Base-by-base conservation (phyloP, 2,329 filamentous ascomycete species). In the Cladosporium sp. region DNA sequence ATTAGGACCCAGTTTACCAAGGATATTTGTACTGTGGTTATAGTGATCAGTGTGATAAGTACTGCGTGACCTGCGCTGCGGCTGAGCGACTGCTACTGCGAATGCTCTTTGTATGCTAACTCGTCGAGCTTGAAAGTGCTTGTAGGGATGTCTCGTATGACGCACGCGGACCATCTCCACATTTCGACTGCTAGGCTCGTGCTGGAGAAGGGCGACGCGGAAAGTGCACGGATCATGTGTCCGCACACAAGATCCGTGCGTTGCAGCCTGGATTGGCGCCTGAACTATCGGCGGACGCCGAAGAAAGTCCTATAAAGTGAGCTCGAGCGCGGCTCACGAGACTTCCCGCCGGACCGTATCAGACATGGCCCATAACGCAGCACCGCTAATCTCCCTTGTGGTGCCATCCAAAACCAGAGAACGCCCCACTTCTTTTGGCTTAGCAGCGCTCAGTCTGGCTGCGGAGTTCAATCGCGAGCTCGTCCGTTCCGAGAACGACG, bases 221-320 rank as follows among this genome's bases (percentile, higher is more conserved):
- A 34, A 34, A 34, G 30, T 34, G 43, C 43, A 49, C 43, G 43
- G 43, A 49, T 30, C 43, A 20, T 49, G 22, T 49, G 8, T 49
- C 25, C 15, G 30, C 1, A 37, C 47, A 51, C 15, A 37, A 9
- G 47, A 51, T 51, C 30, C 30, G 47, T 51, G 47, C 47, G 47
- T 30, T 15, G 19, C 19, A 15, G 34, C 19, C 47, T 51, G 8
- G 30, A 34, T 34, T 34, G 30, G 3, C 17, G 4, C 19, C 47
- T 20, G 25, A 28, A 37, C n/a, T 37, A 49, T 51, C 19, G 47
- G 47, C 30, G 28, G 37, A 12, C 47, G 30, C 47, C 47, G 47
- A 51, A 51, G 47, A n/a, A 51, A 37, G 30, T 37, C 12, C 47
- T 51, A 51, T 51, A 51, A 37, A 51, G 47, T 37, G n/a, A 51